phyloP scores from a whole-genome alignment of 2,329 filamentous ascomycete species.

The Amauroascus niger region DNA sequence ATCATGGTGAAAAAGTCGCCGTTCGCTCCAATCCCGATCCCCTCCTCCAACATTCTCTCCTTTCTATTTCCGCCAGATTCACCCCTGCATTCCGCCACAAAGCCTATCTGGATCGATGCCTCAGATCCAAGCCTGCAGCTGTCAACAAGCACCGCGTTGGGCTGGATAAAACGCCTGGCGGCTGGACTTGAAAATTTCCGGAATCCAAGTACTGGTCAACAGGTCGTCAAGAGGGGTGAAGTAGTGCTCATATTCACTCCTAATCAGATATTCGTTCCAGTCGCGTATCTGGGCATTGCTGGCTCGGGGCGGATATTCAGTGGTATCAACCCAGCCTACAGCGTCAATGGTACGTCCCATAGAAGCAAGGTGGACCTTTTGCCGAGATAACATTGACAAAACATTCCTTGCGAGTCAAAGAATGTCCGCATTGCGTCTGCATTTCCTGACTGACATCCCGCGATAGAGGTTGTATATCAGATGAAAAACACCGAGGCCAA shows the following conservation, averaged over 20 bases:
- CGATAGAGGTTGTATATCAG: slow-evolving; percentile 43
- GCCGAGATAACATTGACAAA: not conserved
- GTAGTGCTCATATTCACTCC: slow-evolving; percentile 47
- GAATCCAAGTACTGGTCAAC: slow-evolving; percentile 27
- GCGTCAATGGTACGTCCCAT: slow-evolving; percentile 22
- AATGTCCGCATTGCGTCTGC: not conserved
- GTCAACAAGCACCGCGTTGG: slow-evolving; percentile 40
- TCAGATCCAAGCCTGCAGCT: slow-evolving; percentile 38
- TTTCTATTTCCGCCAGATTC: slow-evolving; percentile 16
- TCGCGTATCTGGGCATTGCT: slow-evolving; percentile 46
- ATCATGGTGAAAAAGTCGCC: slow-evolving; percentile 6
- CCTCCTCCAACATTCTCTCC: slow-evolving; percentile 14
- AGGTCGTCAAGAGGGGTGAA: slow-evolving; percentile 33
- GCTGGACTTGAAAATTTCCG: slow-evolving; percentile 38
- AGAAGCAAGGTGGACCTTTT: not conserved
- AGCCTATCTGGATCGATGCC: slow-evolving; percentile 48
- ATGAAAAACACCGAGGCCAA: slow-evolving; percentile 45
- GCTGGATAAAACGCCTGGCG: slow-evolving; percentile 46
- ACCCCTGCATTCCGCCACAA: slow-evolving; percentile 21
- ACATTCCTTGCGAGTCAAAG: not conserved
- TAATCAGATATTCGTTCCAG: slow-evolving; percentile 49
- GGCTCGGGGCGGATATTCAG: slow-evolving; percentile 47
- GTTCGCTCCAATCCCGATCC: slow-evolving; percentile 14
- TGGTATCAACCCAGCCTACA: slow-evolving; percentile 47
- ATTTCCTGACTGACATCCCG: not conserved